Evolutionary conservation across 148 eudicot genomes (phyloP).

Genomic region (Chenopodium formosanum): DNA sequence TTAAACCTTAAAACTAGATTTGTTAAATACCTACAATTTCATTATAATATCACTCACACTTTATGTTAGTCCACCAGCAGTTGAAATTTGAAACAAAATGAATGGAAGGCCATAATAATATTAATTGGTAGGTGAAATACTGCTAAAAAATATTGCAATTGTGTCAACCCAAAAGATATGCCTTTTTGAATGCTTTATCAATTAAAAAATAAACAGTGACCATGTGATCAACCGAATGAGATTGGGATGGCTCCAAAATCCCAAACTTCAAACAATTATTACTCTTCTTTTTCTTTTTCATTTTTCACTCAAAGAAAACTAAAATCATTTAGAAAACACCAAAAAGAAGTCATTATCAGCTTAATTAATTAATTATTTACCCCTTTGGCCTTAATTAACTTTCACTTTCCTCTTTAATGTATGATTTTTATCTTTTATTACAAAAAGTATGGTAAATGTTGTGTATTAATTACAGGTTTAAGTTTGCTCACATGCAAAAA

Average conservation of each 20-base stretch:
- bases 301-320: neutral
- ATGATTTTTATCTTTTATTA: neutral
- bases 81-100: neutral
- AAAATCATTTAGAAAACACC: neutral
- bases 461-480: neutral
- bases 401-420: neutral
- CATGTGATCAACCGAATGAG: slow-evolving; percentile 21
- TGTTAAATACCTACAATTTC: neutral
- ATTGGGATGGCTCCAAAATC: slow-evolving; percentile 31
- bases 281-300: neutral
- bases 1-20: neutral
- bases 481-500: neutral
- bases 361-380: neutral
- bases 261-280: slow-evolving; percentile 15
- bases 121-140: slow-evolving; percentile 5
- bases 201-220: neutral
- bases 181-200: slow-evolving; percentile 6
- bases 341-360: neutral
- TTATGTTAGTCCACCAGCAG: neutral
- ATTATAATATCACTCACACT: neutral
- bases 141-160: slow-evolving; percentile 2
- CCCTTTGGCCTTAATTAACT: neutral
- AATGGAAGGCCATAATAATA: neutral
- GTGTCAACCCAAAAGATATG: slow-evolving; percentile 14
- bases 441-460: neutral